These are phyloP conservation scores for Aspergillus bridgeri DNA, from an alignment of 495 filamentous ascomycete species.

Conservation along the genomic window DNA sequence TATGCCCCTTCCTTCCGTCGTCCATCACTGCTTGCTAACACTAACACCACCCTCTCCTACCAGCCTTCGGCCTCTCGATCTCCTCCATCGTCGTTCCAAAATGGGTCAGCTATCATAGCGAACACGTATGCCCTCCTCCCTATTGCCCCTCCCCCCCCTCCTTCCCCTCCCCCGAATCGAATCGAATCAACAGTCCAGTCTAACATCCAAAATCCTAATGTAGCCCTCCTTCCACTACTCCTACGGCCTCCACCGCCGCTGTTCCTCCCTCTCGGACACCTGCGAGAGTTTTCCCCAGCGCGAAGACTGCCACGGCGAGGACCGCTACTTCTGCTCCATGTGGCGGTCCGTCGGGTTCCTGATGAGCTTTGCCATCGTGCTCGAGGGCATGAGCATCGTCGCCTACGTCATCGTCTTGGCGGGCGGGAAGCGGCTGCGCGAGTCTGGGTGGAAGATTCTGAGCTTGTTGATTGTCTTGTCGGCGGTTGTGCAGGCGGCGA, in stretches of 20 bases:
- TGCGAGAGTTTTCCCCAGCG: conserved; percentile 59
- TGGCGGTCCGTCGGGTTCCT: conserved; percentile 87
- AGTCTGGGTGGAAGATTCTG: conserved; percentile 74
- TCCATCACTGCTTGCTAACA: too few species aligned
- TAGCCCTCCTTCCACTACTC: conserved; percentile 55
- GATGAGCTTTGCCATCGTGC: conserved; percentile 73
- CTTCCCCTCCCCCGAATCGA: too few species aligned
- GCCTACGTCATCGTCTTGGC: conserved; percentile 68
- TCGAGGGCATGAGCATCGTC: conserved; percentile 72
- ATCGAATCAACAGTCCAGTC: too few species aligned
- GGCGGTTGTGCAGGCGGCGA: conserved; percentile 59
- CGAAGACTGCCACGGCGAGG: conserved; percentile 64
- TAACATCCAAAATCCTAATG: too few species aligned
- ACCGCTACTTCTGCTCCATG: conserved; percentile 83
- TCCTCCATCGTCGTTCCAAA: conserved; percentile 67
- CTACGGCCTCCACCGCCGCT: conserved; percentile 77
- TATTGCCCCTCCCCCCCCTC: too few species aligned
- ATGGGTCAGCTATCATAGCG: conserved; percentile 74
- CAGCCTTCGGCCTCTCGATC: conserved; percentile 77
- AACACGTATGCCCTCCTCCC: conserved; percentile 42
- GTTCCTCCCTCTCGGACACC: conserved; percentile 59
- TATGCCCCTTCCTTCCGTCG: too few species aligned
- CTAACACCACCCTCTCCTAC: neutral
- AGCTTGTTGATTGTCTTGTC: conserved; percentile 58
- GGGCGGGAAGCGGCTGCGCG: conserved; percentile 72